Conservation (phyloP, 176 grass and related monocot genomes). For the Carex littledalei region DNA sequence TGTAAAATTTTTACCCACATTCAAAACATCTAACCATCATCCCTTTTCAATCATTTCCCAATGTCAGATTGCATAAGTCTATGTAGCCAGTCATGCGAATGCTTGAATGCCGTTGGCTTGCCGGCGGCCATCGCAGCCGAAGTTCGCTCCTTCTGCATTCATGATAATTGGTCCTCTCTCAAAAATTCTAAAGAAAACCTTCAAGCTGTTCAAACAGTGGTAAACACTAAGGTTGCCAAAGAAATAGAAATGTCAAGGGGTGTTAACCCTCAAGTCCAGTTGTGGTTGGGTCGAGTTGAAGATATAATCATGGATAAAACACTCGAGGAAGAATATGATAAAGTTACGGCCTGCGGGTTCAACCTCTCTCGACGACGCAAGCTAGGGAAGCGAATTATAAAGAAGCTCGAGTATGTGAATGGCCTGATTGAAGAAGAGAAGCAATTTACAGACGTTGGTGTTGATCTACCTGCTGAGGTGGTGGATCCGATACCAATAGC, state of each 20-base stretch:
- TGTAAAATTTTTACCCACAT: too few relatives aligned
- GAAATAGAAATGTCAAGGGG: constrained; percentile 29
- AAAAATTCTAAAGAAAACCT: constrained; percentile 10
- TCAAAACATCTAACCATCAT: too few relatives aligned
- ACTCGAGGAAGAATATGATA: constrained; percentile 26
- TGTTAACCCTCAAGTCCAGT: constrained; percentile 34
- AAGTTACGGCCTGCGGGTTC: neutral
- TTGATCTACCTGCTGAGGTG: constrained; percentile 1
- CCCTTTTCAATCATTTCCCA: too few relatives aligned
- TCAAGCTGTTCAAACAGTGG: neutral
- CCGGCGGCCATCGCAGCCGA: neutral
- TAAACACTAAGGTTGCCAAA: neutral
- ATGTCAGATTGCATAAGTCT: too few relatives aligned
- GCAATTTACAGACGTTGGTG: constrained; percentile 20
- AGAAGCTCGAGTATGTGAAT: constrained; percentile 29
- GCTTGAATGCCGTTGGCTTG: constrained; percentile 28
- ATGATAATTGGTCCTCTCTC: constrained; percentile 33
- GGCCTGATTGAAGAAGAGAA: constrained; percentile 24
- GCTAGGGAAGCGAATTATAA: constrained; percentile 27
- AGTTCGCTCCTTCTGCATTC: constrained; percentile 24
- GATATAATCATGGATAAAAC: constrained; percentile 4
- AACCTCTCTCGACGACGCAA: constrained; percentile 22
- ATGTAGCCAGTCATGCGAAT: neutral
- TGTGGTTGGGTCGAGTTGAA: constrained; percentile 38
- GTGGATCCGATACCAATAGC: constrained; percentile 11